Evolutionary conservation across 257 asterid genomes (phyloP).

Genomic region (Capsicum baccatum): DNA sequence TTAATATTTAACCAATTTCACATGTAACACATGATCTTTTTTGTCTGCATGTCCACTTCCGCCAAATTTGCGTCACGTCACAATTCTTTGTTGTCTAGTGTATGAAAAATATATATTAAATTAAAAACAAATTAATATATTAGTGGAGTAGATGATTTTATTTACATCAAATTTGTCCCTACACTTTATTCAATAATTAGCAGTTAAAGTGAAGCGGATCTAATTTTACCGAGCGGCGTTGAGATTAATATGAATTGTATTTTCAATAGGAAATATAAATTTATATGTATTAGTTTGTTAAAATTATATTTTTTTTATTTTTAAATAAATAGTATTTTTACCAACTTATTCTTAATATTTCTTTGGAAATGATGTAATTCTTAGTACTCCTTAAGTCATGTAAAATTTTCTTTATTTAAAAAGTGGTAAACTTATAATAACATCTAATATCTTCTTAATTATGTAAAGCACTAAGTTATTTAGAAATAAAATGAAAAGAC

Average conservation of each 20-base stretch:
- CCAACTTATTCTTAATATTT: too few relatives aligned
- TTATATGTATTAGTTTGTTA: too few relatives aligned
- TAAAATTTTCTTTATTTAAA: too few relatives aligned
- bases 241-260: background rate
- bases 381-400: too few relatives aligned
- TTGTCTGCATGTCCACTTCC: background rate
- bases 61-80: slow-evolving; percentile 13
- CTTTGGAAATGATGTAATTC: too few relatives aligned
- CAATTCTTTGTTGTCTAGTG: background rate
- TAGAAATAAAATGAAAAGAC: too few relatives aligned
- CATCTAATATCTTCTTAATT: too few relatives aligned
- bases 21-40: slow-evolving; percentile 8
- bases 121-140: background rate
- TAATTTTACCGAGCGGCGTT: background rate
- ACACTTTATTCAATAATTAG: background rate
- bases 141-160: background rate
- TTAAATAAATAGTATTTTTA: too few relatives aligned
- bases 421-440: too few relatives aligned
- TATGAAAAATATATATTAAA: background rate
- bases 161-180: background rate
- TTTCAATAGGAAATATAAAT: background rate
- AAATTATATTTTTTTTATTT: too few relatives aligned
- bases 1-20: background rate
- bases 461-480: too few relatives aligned
- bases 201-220: background rate